These are phyloP conservation scores for Geotrichum fermentans DNA, from an alignment of 1,139 yeast genomes.

Conservation along the genomic window DNA sequence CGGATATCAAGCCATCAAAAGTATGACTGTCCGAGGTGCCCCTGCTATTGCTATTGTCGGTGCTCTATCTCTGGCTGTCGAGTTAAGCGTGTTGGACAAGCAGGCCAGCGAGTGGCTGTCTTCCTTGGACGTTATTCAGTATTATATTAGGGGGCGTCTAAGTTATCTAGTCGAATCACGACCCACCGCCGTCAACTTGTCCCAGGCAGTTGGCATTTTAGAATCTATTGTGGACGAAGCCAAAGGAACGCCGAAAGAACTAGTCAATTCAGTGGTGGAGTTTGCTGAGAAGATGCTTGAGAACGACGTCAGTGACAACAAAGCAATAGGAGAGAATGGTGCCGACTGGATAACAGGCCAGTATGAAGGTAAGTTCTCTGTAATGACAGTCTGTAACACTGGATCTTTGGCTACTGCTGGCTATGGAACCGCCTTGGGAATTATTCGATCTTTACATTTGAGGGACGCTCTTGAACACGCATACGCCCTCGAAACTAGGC, in stretches of 20 bases:
- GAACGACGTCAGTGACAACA: conserved; percentile 73
- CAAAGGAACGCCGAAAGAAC: conserved; percentile 16
- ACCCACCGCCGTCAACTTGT: conserved; percentile 92
- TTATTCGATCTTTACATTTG: conserved; percentile 61
- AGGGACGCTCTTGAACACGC: conserved; percentile 55
- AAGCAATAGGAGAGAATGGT: conserved; percentile 75
- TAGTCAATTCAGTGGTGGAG: conserved; percentile 42
- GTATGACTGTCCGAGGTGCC: conserved; percentile 96
- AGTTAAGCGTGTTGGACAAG: conserved; percentile 38
- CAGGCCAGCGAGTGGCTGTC: neutral
- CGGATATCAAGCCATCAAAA: conserved; percentile 75
- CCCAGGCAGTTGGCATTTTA: conserved; percentile 69
- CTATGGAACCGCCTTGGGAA: conserved; percentile 93
- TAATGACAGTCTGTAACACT: conserved; percentile 63
- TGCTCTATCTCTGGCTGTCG: conserved; percentile 75
- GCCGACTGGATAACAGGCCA: conserved; percentile 52
- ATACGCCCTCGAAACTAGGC: conserved; percentile 90
- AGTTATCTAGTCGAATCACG: conserved; percentile 70
- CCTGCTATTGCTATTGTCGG: conserved; percentile 98
- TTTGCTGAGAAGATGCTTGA: conserved; percentile 61
- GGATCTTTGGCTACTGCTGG: conserved; percentile 92
- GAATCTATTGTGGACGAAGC: conserved; percentile 32
- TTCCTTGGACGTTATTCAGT: conserved; percentile 20
- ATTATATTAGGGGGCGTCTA: conserved; percentile 43
- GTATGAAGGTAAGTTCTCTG: conserved; percentile 47